Evolutionary conservation across 1,284 basidiomycete species (phyloP).

Genomic region (Singerocomus rubriflavus): DNA sequence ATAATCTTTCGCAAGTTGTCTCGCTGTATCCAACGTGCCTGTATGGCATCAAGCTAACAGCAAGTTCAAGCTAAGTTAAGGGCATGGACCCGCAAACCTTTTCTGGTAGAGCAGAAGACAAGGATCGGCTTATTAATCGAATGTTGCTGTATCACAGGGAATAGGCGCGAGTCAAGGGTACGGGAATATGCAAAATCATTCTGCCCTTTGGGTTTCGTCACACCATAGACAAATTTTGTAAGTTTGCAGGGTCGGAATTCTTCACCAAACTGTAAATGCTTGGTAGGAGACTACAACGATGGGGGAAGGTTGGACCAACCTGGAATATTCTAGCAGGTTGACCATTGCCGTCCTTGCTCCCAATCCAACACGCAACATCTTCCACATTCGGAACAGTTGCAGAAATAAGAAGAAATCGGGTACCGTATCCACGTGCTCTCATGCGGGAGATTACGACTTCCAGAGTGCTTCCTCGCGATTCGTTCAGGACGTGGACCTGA

Average conservation of each 20-base stretch:
- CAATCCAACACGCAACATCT: slow-evolving; percentile 90
- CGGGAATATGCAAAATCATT: slow-evolving; percentile 83
- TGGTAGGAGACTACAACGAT: background rate
- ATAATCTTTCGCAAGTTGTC: slow-evolving; percentile 71
- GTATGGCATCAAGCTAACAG: background rate
- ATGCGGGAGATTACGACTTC: slow-evolving; percentile 95
- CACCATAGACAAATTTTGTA: slow-evolving; percentile 65
- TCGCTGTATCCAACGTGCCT: slow-evolving; percentile 70
- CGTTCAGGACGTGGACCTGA: slow-evolving; percentile 90
- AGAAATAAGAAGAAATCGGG: slow-evolving; percentile 86
- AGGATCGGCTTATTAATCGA: slow-evolving; percentile 76
- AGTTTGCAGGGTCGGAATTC: slow-evolving; percentile 86
- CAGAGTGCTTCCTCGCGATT: slow-evolving; percentile 84
- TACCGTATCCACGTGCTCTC: slow-evolving; percentile 66
- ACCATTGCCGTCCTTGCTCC: slow-evolving; percentile 36
- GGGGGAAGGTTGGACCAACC: slow-evolving; percentile 39
- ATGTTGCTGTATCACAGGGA: slow-evolving; percentile 65
- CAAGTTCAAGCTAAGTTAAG: background rate
- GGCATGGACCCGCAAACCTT: slow-evolving; percentile 45
- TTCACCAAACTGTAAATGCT: slow-evolving; percentile 74
- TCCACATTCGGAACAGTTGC: slow-evolving; percentile 93
- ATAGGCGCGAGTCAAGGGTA: slow-evolving; percentile 74
- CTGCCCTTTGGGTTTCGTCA: slow-evolving; percentile 53
- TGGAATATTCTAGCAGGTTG: slow-evolving; percentile 69
- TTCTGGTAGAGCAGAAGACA: slow-evolving; percentile 84